phyloP scores from a whole-genome alignment of 164 flowering plant species.

The Vitis rupestris region DNA sequence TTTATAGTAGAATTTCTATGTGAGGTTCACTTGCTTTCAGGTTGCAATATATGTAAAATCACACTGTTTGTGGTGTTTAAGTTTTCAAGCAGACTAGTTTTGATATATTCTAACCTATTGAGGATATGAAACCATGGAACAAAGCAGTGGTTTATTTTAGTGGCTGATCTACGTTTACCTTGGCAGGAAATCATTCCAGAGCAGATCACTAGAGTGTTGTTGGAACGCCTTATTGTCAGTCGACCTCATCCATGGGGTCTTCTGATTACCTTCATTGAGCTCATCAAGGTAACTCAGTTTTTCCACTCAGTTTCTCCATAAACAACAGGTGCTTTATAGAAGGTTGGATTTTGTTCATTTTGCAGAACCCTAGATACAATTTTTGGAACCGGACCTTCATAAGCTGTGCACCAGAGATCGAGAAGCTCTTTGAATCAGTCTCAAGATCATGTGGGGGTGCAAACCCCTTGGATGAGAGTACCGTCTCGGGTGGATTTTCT shows the following conservation, averaged over 20 bases:
- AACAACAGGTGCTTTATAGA: neutral
- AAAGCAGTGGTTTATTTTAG: neutral
- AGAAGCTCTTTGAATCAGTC: slow-evolving; percentile 85
- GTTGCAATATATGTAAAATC: too few relatives aligned
- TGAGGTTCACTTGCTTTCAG: too few relatives aligned
- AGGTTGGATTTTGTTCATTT: neutral
- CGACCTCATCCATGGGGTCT: slow-evolving; percentile 99
- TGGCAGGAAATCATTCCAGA: slow-evolving; percentile 92
- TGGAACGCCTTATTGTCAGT: slow-evolving; percentile 87
- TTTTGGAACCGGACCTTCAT: slow-evolving; percentile 93
- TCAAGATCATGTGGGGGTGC: slow-evolving; percentile 92
- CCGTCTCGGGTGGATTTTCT: slow-evolving; percentile 59
- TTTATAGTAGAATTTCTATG: too few relatives aligned
- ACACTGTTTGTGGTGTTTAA: too few relatives aligned
- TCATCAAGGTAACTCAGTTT: slow-evolving; percentile 63
- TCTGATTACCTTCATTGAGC: slow-evolving; percentile 91
- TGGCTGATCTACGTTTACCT: neutral
- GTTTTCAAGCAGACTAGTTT: too few relatives aligned
- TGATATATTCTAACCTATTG: neutral
- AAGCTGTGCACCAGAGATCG: slow-evolving; percentile 92
- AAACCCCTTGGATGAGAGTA: slow-evolving; percentile 72
- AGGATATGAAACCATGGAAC: neutral
- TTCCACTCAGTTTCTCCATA: neutral
- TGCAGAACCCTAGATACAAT: slow-evolving; percentile 88
- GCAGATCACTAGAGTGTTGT: slow-evolving; percentile 90